phyloP scores from a whole-genome alignment of 495 filamentous ascomycete species.

The Zalerion maritima region DNA sequence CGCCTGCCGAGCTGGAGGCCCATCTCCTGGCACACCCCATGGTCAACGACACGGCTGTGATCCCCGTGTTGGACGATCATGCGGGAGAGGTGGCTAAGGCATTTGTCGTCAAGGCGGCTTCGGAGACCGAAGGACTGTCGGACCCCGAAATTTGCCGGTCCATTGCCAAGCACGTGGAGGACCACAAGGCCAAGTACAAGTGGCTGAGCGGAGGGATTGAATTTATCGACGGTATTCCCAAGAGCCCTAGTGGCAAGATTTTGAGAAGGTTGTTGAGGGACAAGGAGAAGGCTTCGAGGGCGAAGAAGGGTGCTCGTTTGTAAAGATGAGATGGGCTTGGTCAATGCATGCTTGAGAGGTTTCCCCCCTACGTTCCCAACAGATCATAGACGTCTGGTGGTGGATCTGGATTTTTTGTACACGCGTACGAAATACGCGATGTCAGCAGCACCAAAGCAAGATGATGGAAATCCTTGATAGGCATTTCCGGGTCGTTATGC shows the following conservation, averaged over 20 bases:
- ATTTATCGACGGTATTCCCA: constrained; percentile 65
- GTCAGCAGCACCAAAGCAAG: no score
- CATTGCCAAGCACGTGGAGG: constrained; percentile 62
- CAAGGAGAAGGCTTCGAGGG: constrained; percentile 54
- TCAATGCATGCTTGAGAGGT: no score
- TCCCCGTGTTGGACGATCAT: constrained; percentile 58
- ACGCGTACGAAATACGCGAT: no score
- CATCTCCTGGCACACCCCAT: constrained; percentile 70
- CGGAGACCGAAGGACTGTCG: constrained; percentile 38
- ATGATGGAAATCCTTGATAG: no score
- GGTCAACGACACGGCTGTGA: constrained; percentile 75
- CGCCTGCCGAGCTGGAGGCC: constrained; percentile 81
- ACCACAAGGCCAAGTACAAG: constrained; percentile 78
- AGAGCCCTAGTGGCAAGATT: constrained; percentile 91
- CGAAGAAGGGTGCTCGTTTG: constrained; percentile 46
- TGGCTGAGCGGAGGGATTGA: constrained; percentile 75
- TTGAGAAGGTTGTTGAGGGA: constrained; percentile 68
- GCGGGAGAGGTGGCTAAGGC: constrained; percentile 81
- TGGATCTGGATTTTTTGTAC: no score
- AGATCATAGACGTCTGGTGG: no score
- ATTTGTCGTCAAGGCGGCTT: constrained; percentile 60
- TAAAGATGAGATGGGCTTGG: no score
- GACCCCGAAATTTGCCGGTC: constrained; percentile 36
- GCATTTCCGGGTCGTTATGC: no score
- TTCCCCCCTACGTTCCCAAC: no score